A percentile compares a stretch with the other conserved stretches of the same genome.
Conservation (phyloP, 1,139 yeast species). For the Candida tetrigidarum region DNA sequence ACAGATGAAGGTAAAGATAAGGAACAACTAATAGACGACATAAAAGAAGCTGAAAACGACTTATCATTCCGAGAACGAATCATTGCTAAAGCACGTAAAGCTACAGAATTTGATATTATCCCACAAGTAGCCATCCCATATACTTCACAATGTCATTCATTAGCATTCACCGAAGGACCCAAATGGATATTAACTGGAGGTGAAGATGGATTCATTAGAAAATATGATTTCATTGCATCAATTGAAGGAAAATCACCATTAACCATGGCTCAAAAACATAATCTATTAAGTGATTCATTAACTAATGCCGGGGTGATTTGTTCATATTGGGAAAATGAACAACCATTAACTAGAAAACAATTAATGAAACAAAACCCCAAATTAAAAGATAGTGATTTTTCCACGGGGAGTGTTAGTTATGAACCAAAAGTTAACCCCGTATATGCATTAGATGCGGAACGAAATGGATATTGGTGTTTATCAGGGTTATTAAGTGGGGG, state of each 20-base stretch:
- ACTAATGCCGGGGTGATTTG: slow-evolving; percentile 80
- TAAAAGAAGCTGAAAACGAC: slow-evolving; percentile 7
- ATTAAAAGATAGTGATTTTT: slow-evolving; percentile 46
- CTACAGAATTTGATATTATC: slow-evolving; percentile 57
- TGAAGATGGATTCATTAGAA: slow-evolving; percentile 91
- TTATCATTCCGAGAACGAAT: slow-evolving; percentile 40
- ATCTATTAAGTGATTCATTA: slow-evolving; percentile 67
- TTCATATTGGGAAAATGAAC: slow-evolving; percentile 97
- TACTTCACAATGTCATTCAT: slow-evolving; percentile 69
- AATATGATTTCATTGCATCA: slow-evolving; percentile 84
- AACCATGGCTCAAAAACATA: slow-evolving; percentile 91
- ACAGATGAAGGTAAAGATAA: slow-evolving; percentile 6
- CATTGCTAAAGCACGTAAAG: slow-evolving; percentile 44
- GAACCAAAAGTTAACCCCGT: slow-evolving; percentile 83
- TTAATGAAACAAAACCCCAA: slow-evolving; percentile 47
- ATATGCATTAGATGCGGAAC: slow-evolving; percentile 81
- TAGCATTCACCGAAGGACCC: slow-evolving; percentile 81
- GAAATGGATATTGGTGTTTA: slow-evolving; percentile 82
- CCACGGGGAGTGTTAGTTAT: slow-evolving; percentile 49
- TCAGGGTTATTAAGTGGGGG: slow-evolving; percentile 89
- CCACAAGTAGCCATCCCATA: slow-evolving; percentile 80
- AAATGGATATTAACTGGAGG: slow-evolving; percentile 95
- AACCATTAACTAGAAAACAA: slow-evolving; percentile 59
- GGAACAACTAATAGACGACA: slow-evolving; percentile 7
- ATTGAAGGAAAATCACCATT: slow-evolving; percentile 89